A percentile compares a stretch with the other conserved stretches of the same genome.
Evolutionary conservation across 805 yeast species (phyloP).

Genomic region (Wickerhamiella siamensis): DNA sequence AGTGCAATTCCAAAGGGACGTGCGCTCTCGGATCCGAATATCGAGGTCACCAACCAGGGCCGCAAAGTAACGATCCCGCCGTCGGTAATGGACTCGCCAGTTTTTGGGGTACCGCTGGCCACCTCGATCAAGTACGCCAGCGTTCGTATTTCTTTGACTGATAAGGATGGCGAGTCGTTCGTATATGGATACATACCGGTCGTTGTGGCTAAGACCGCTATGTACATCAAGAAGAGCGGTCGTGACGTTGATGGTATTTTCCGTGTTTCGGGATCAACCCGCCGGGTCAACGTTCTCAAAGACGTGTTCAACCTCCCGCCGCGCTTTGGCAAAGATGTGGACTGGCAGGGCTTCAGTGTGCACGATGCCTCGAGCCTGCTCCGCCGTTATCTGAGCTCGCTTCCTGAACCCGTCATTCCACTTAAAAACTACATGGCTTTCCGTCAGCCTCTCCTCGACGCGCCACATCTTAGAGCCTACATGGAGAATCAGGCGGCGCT

Average conservation of each 20-base stretch:
- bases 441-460: conserved; percentile 54
- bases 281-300: conserved; percentile 77
- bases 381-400: conserved; percentile 68
- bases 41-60: conserved; percentile 11
- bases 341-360: conserved; percentile 88
- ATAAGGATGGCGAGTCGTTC: conserved; percentile 42
- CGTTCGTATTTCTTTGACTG: conserved; percentile 55
- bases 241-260: conserved; percentile 80
- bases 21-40: conserved; percentile 2
- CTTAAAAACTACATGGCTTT: conserved; percentile 59
- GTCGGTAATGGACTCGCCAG: conserved; percentile 23
- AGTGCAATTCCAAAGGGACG: conserved; percentile 14
- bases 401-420: conserved; percentile 89
- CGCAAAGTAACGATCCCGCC: conserved; percentile 9
- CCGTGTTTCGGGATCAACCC: conserved; percentile 81
- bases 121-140: conserved; percentile 62
- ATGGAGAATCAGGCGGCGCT: conserved; percentile 38
- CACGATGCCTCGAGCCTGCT: conserved; percentile 93
- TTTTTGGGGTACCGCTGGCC: conserved; percentile 71
- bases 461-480: conserved; percentile 50
- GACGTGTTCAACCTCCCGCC: conserved; percentile 76
- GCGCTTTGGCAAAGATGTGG: conserved; percentile 69
- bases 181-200: conserved; percentile 83
- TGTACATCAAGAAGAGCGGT: conserved; percentile 55
- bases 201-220: conserved; percentile 92